These are phyloP conservation scores for Agroathelia rolfsii DNA, from an alignment of 1,284 basidiomycete species.

Conservation along the genomic window DNA sequence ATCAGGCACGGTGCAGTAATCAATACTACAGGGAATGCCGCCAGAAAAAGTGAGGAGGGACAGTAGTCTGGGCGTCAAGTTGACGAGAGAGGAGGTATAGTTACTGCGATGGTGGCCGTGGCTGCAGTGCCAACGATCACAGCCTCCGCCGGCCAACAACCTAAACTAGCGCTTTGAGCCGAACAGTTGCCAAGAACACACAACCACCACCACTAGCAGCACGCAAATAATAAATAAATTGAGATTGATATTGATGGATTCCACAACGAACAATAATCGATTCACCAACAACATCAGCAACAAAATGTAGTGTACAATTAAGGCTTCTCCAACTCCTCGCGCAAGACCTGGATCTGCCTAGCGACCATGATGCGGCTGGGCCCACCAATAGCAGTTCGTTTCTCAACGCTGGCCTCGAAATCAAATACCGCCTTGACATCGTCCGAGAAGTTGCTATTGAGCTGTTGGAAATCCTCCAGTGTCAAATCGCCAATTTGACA, in stretches of 20 bases:
- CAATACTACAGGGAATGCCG: neutral
- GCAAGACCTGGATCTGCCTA: constrained; percentile 72
- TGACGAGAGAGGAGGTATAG: constrained; percentile 3
- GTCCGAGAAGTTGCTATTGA: constrained; percentile 73
- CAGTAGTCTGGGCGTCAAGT: neutral
- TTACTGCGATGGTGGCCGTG: too few species aligned
- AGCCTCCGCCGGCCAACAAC: too few species aligned
- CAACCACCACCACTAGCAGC: constrained; percentile 7
- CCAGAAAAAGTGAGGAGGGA: neutral
- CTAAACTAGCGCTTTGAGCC: too few species aligned
- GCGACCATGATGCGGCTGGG: constrained; percentile 79
- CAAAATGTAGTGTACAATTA: too few species aligned
- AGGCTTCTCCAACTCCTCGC: constrained; percentile 34
- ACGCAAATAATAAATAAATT: constrained; percentile 3
- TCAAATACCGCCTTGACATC: constrained; percentile 82
- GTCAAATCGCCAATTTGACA: constrained; percentile 78
- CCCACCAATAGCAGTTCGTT: constrained; percentile 87
- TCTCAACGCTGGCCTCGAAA: constrained; percentile 94
- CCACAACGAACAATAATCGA: too few species aligned
- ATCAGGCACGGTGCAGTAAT: constrained; percentile 4
- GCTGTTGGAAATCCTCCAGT: constrained; percentile 67
- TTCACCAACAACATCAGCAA: too few species aligned
- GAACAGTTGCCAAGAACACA: too few species aligned
- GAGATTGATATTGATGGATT: too few species aligned
- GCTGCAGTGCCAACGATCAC: too few species aligned